A percentile compares a stretch with the other conserved stretches of the same genome.
Conservation (phyloP, 75 land plant species). For the Larix kaempferi region DNA sequence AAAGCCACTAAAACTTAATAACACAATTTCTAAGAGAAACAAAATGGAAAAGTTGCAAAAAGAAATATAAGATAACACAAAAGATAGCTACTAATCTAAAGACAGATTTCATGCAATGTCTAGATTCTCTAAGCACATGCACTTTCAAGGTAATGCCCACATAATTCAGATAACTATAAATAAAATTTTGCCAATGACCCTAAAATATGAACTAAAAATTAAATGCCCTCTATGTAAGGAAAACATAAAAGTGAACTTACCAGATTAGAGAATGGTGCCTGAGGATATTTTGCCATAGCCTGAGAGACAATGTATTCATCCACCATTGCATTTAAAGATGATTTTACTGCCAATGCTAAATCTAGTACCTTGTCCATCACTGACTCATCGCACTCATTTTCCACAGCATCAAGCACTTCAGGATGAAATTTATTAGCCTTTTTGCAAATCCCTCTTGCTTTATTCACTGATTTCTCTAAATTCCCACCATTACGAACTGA, state of each 20-base stretch:
- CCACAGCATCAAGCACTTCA: constrained; percentile 40
- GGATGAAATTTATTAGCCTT: constrained; percentile 22
- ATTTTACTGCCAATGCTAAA: constrained; percentile 28
- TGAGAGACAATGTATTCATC: constrained; percentile 51
- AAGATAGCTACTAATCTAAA: too few relatives aligned
- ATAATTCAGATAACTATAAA: neutral
- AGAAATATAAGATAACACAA: neutral
- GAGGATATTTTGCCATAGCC: constrained; percentile 58
- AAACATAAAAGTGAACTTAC: constrained; percentile 19
- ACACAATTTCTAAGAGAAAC: neutral
- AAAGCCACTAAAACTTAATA: neutral
- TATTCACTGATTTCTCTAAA: constrained; percentile 41
- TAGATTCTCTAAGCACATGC: neutral
- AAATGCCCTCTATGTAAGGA: neutral
- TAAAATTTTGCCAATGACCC: neutral
- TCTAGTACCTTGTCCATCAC: constrained; percentile 36
- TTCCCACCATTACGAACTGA: constrained; percentile 62
- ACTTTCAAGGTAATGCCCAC: neutral
- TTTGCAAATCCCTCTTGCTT: constrained; percentile 34
- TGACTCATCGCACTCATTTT: constrained; percentile 12
- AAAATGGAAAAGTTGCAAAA: neutral
- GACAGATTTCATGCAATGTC: neutral
- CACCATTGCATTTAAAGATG: constrained; percentile 34
- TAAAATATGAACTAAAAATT: neutral
- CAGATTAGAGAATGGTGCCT: constrained; percentile 64